A percentile compares a stretch with the other conserved stretches of the same genome.
These are phyloP conservation scores for Fraxinus quadrangulata DNA, from an alignment of 257 asterid species.

Conservation along the genomic window DNA sequence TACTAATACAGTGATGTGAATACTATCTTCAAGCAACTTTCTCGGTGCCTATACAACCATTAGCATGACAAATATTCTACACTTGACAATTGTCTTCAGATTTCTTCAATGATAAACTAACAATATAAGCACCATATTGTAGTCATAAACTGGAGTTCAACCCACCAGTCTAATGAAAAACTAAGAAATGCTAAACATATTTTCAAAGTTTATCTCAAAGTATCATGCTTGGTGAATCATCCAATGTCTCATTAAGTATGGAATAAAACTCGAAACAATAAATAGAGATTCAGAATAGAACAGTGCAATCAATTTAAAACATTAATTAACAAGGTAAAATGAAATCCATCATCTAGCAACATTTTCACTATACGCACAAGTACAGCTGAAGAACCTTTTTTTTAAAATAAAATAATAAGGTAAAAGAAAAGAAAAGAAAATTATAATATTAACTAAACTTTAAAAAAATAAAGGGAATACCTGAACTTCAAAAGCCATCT, in stretches of 20 bases:
- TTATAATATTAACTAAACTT: background rate
- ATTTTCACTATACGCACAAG: conserved; percentile 15
- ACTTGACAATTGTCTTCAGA: background rate
- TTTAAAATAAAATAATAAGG: background rate
- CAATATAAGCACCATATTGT: background rate
- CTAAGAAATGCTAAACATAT: background rate
- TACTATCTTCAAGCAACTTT: background rate
- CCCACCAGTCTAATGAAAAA: background rate
- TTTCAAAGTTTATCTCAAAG: background rate
- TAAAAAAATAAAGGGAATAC: background rate
- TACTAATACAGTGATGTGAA: conserved; percentile 16
- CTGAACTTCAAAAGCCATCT: background rate
- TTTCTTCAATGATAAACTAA: conserved; percentile 15
- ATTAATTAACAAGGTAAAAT: conserved; percentile 1
- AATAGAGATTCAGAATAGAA: background rate
- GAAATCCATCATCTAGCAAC: background rate
- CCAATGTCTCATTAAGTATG: background rate
- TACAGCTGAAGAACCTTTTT: background rate
- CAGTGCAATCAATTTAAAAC: background rate
- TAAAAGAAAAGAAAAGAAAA: too few relatives aligned
- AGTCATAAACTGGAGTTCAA: background rate
- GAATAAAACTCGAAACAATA: background rate
- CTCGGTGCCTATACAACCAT: background rate
- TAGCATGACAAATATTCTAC: conserved; percentile 1
- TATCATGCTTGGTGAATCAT: background rate